Evolutionary conservation across 805 yeast genomes (phyloP), one percentile per base, ranked within the genome.

Genomic region (Saturnispora gosingensis): DNA sequence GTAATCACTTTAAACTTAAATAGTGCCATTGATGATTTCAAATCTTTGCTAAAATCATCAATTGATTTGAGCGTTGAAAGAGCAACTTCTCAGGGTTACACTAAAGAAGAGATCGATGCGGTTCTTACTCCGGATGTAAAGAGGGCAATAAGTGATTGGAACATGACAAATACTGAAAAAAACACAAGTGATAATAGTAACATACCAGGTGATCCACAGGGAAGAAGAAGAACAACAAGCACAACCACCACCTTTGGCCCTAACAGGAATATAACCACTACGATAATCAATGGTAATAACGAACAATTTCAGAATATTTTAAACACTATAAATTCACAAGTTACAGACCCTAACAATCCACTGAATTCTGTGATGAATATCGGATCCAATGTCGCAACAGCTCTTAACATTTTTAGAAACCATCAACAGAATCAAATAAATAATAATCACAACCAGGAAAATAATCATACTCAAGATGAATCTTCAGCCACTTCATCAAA

Each of bases 341-440:
- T 38, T 16, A 10, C 42, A 16, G 42, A 39, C 24, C 43, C 46
- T 3, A 44, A 44, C 30, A 44, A 32, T 13, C 46, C 46, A 4
- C 11, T 44, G 11, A 32, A 18, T 11, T 32, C 46, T 3, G 20
- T 46, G 11, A 36, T 46, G 22, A 46, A 46, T 15, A 20, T 46
- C 18, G 49, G 49, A 3, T 46, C 49, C 6, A 46, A 46, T 28
- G 38, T 46, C 18, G 49, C 49, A 20, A 36, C 49, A 1, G 49
- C 35, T 13, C 8, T 46, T 2, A 28, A 46, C 13, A 36, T 46
- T 6, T 25, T 46, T 20, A 36, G 49, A 25, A 46, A 46, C 28
- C 43, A 38, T n/a, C 39, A 20, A 20, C 47, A 30, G 10, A 20
- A 28, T 5, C 46, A 16, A 16, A 16, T 16, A 16, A 16, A 16